Conservation (phyloP, 495 filamentous ascomycete genomes). For the Penicillium atrosanguineum region DNA sequence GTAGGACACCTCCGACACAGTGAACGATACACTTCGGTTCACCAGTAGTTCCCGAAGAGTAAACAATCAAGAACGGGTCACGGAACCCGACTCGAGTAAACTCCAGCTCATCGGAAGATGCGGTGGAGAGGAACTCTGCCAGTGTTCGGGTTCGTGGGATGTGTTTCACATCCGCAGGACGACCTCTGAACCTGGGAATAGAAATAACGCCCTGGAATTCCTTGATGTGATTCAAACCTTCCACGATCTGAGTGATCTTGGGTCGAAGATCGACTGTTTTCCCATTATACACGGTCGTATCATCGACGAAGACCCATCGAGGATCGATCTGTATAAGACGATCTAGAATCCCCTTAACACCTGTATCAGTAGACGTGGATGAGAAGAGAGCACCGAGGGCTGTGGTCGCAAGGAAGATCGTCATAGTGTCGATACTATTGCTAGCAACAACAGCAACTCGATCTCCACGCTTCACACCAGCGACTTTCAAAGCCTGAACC, state of each 20-base stretch:
- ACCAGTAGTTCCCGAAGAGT: constrained; percentile 73
- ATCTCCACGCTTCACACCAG: constrained; percentile 66
- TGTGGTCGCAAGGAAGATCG: constrained; percentile 60
- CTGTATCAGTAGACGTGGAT: constrained; percentile 73
- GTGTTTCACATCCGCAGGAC: constrained; percentile 53
- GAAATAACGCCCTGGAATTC: constrained; percentile 63
- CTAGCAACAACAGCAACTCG: constrained; percentile 68
- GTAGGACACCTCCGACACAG: constrained; percentile 14
- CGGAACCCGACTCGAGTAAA: constrained; percentile 51
- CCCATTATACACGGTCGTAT: constrained; percentile 73
- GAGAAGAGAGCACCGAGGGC: constrained; percentile 69
- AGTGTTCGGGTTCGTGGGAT: constrained; percentile 56
- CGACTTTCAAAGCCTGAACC: constrained; percentile 57
- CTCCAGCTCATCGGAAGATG: constrained; percentile 39
- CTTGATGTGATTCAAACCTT: constrained; percentile 53
- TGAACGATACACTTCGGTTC: constrained; percentile 82
- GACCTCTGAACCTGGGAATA: constrained; percentile 57
- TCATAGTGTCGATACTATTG: constrained; percentile 68
- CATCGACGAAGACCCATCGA: constrained; percentile 72
- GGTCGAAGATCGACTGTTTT: constrained; percentile 64
- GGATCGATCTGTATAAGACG: constrained; percentile 68
- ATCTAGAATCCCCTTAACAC: constrained; percentile 70
- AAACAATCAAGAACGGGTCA: constrained; percentile 73
- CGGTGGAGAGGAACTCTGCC: constrained; percentile 48
- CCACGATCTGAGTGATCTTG: constrained; percentile 66